A percentile compares a stretch with the other conserved stretches of the same genome.
These are phyloP conservation scores for Plenodomus biglobosus DNA, from an alignment of 2,329 filamentous ascomycete species.

Conservation along the genomic window DNA sequence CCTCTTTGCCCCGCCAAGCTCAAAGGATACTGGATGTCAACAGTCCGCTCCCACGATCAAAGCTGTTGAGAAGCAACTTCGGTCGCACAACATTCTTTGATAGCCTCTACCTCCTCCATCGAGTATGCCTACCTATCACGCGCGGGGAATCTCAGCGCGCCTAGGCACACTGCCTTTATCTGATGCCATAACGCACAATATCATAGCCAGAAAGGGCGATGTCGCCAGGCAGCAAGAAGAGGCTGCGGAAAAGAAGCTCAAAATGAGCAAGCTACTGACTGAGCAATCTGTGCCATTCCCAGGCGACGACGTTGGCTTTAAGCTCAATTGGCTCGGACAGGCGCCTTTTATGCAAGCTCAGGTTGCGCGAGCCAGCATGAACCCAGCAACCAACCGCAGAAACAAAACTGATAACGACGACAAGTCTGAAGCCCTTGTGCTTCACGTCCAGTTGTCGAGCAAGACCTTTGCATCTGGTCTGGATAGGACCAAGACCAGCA, in stretches of 20 bases:
- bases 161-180: constrained; percentile 30
- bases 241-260: constrained; percentile 22
- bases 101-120: background rate
- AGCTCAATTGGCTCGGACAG: constrained; percentile 33
- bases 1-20: constrained; percentile 1
- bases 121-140: constrained; percentile 18
- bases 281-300: constrained; percentile 32
- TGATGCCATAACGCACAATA: constrained; percentile 27
- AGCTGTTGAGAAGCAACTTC: background rate
- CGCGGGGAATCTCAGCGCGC: constrained; percentile 27
- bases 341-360: constrained; percentile 40
- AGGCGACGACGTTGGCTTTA: constrained; percentile 22
- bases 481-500: constrained; percentile 28
- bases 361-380: constrained; percentile 5
- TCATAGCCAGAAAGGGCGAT: constrained; percentile 25
- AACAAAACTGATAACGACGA: background rate
- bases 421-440: constrained; percentile 25
- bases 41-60: background rate
- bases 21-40: constrained; percentile 1
- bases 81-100: background rate
- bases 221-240: constrained; percentile 23
- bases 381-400: background rate
- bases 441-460: constrained; percentile 36
- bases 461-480: constrained; percentile 34
- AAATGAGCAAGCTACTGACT: constrained; percentile 18